Conservation (phyloP, 495 filamentous ascomycete species). For the Aspergillus homomorphus region DNA sequence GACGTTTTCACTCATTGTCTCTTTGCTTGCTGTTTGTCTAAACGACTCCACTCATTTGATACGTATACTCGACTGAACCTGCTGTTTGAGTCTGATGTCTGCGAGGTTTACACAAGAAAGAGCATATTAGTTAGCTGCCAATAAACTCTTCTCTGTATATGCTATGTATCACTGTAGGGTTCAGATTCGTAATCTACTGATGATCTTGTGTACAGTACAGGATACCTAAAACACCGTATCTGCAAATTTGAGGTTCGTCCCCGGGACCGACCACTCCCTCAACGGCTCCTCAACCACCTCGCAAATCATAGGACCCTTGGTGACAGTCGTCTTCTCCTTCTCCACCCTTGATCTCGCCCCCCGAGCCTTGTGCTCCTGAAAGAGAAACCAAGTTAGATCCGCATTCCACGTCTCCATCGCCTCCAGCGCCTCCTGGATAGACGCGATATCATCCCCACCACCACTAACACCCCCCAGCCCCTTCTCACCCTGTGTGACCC, state of each 20-base stretch:
- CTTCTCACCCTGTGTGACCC: not conserved
- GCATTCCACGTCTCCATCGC: slow-evolving; percentile 46
- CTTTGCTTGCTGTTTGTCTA: slow-evolving; percentile 6
- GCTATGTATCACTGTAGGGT: not conserved
- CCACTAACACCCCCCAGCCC: not conserved
- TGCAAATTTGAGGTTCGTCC: slow-evolving; percentile 28
- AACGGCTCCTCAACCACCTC: slow-evolving; percentile 12
- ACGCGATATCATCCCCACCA: slow-evolving; percentile 8
- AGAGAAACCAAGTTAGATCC: slow-evolving; percentile 48
- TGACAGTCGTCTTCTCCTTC: slow-evolving; percentile 2
- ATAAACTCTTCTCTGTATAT: not conserved
- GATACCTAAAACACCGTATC: slow-evolving; percentile 28
- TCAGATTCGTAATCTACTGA: not conserved
- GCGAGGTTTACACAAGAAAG: not conserved
- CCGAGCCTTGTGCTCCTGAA: slow-evolving; percentile 22
- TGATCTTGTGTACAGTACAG: not conserved
- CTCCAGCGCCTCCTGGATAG: slow-evolving; percentile 32
- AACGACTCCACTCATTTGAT: slow-evolving; percentile 15
- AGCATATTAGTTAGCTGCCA: slow-evolving; percentile 1
- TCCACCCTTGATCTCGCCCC: not conserved
- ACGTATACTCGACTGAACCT: not conserved
- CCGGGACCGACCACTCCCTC: slow-evolving; percentile 21
- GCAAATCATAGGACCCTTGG: slow-evolving; percentile 1
- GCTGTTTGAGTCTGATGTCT: slow-evolving; percentile 2
- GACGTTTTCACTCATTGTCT: not conserved